These are phyloP conservation scores for Galerina sulciceps DNA, from an alignment of 768 basidiomycete genomes.

Conservation along the genomic window DNA sequence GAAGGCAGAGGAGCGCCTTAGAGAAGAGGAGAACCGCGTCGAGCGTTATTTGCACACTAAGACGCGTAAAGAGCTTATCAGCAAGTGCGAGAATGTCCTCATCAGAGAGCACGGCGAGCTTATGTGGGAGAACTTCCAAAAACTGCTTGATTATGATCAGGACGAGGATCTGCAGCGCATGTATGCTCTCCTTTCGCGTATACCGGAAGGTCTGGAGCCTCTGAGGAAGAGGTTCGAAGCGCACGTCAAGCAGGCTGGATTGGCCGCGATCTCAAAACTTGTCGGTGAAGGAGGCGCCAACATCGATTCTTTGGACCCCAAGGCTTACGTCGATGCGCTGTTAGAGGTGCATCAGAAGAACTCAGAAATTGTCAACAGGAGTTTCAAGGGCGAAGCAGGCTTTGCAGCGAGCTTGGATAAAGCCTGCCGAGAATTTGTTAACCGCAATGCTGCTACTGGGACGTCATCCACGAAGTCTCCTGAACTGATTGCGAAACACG, in stretches of 20 bases:
- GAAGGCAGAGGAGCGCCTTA: slow-evolving; percentile 92
- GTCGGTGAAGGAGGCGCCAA: slow-evolving; percentile 63
- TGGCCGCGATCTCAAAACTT: slow-evolving; percentile 82
- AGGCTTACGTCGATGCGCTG: slow-evolving; percentile 93
- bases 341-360: slow-evolving; percentile 95
- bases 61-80: slow-evolving; percentile 85
- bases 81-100: slow-evolving; percentile 91
- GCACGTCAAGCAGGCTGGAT: slow-evolving; percentile 92
- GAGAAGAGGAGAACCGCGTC: slow-evolving; percentile 95
- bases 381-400: slow-evolving; percentile 94
- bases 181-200: slow-evolving; percentile 94
- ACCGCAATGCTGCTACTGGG: slow-evolving; percentile 91
- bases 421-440: slow-evolving; percentile 97
- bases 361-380: slow-evolving; percentile 86
- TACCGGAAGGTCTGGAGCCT: slow-evolving; percentile 91
- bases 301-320: slow-evolving; percentile 84
- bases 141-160: slow-evolving; percentile 90
- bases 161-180: slow-evolving; percentile 96
- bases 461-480: slow-evolving; percentile 89
- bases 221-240: slow-evolving; percentile 93
- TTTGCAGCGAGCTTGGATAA: slow-evolving; percentile 96
- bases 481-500: slow-evolving; percentile 93
- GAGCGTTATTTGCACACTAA: slow-evolving; percentile 93
- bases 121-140: slow-evolving; percentile 97
- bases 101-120: slow-evolving; percentile 88